Base-by-base conservation (phyloP, 176 grass and related monocot species). In the Cocos nucifera region DNA sequence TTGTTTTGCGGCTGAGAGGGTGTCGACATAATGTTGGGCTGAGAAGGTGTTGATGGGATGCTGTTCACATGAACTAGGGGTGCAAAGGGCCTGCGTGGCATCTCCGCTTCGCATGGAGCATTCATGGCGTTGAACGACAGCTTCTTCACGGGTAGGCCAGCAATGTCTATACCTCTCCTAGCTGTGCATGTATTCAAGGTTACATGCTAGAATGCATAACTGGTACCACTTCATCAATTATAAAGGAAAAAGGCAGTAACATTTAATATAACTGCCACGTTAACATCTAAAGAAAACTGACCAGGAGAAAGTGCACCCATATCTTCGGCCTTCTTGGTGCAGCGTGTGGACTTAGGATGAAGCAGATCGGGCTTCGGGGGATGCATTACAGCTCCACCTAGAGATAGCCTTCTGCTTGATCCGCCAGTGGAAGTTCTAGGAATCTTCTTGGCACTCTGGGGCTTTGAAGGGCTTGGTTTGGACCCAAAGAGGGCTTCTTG, bases 381-480 rank as follows among this genome's bases (percentile, higher is more conserved):
- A 44, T 85, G 80, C 32, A 75, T 59, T 56, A 68, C 64, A 49
- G 78, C 63, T 74, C 84, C 93, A 83, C 93, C 93, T 59, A 97
- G 64, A 50, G 93, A 97, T 4, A 84, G 19, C 62, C 78, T 77
- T 60, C 69, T 65, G 56, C 64, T 83, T 72, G 83, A 51, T 24
- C 61, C 51, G 8, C 58, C 63, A 32, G 62, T 68, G 14, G 86
- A 80, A 22, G 58, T 75, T 66, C 58, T 75, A 25, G 71, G 51
- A 16, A 67, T 22, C 70, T 97, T 94, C 57, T 85, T 88, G 35
- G 63, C 56, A 17, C 75, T 84, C 51, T 69, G 74, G 58, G 80
- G 29, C 51, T 81, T 94, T 44, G 84, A 87, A 69, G 93, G 77
- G 67, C 84, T 94, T 20, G 89, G 80, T 53, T 94, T 87, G 69